Percentiles rank a stretch among this genome's conserved stretches.
Conservation (phyloP, 345 rosid species). For the Garcia nutans region DNA sequence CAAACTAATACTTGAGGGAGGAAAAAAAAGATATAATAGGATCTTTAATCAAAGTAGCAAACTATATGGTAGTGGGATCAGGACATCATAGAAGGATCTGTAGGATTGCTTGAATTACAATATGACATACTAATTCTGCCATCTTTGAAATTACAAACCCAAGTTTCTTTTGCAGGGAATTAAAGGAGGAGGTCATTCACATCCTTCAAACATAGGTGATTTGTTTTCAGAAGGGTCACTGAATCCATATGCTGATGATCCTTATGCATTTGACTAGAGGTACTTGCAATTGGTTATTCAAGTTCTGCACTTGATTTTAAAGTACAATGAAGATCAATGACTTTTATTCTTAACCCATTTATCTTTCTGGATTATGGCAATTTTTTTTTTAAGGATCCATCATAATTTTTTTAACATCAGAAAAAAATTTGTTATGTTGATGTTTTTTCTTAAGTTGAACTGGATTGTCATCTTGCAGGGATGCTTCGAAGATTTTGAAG, state of each 20-base stretch:
- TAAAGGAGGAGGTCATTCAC: constrained; percentile 38
- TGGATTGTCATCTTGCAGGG: not conserved
- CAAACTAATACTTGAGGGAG: not conserved
- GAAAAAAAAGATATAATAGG: not conserved
- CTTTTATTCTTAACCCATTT: not conserved
- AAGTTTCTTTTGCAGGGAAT: constrained; percentile 41
- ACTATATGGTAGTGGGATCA: not conserved
- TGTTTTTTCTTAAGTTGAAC: not conserved
- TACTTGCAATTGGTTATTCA: constrained; percentile 6
- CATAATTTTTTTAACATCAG: not conserved
- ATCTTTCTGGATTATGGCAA: not conserved
- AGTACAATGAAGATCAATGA: not conserved
- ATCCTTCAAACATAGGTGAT: constrained; percentile 75
- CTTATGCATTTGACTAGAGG: constrained; percentile 82
- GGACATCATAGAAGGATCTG: not conserved
- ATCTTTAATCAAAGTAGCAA: not conserved
- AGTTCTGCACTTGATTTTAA: not conserved
- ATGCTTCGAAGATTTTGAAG: not conserved
- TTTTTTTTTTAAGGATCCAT: not conserved
- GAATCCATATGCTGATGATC: constrained; percentile 92
- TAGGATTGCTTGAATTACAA: not conserved
- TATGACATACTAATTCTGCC: not conserved
- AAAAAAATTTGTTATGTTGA: not conserved
- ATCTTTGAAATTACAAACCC: constrained; percentile 2
- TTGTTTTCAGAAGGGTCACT: constrained; percentile 88